Conservation (phyloP, 257 asterid species). For the Solanum phureja region DNA sequence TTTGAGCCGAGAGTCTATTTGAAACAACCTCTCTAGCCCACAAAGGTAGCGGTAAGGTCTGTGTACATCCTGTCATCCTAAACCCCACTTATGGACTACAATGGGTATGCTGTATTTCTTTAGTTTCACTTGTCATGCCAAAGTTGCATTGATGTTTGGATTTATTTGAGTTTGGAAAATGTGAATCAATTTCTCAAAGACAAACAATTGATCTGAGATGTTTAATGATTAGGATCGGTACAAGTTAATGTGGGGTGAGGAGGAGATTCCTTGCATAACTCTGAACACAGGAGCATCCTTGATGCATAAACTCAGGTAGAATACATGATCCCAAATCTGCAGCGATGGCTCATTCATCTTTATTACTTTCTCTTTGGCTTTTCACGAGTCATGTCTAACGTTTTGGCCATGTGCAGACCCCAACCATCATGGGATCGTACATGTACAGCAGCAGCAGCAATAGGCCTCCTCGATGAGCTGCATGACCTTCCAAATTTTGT, state of each 20-base stretch:
- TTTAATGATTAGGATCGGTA: conserved; percentile 48
- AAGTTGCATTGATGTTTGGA: not conserved
- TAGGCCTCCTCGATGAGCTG: conserved; percentile 72
- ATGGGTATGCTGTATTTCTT: not conserved
- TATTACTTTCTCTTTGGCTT: not conserved
- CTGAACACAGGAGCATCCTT: conserved; percentile 65
- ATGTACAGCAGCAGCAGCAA: conserved; percentile 95
- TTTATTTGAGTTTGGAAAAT: not conserved
- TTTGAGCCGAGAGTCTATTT: rapidly evolving
- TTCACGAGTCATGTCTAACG: not conserved
- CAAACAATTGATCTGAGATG: not conserved
- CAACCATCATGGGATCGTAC: conserved; percentile 99
- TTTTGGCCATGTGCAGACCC: conserved; percentile 41
- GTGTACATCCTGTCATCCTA: not conserved
- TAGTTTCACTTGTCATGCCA: not conserved
- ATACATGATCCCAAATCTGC: not conserved
- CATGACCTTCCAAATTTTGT: conserved; percentile 46
- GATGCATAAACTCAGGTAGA: conserved; percentile 85
- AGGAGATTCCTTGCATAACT: conserved; percentile 69
- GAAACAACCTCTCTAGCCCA: not conserved
- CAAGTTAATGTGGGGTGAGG: conserved; percentile 54
- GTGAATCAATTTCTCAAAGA: not conserved
- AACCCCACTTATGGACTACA: not conserved
- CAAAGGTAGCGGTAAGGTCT: not conserved
- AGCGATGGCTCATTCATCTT: not conserved